These are phyloP conservation scores for Prosopis cineraria DNA, from an alignment of 306 rosid genomes.

Conservation along the genomic window DNA sequence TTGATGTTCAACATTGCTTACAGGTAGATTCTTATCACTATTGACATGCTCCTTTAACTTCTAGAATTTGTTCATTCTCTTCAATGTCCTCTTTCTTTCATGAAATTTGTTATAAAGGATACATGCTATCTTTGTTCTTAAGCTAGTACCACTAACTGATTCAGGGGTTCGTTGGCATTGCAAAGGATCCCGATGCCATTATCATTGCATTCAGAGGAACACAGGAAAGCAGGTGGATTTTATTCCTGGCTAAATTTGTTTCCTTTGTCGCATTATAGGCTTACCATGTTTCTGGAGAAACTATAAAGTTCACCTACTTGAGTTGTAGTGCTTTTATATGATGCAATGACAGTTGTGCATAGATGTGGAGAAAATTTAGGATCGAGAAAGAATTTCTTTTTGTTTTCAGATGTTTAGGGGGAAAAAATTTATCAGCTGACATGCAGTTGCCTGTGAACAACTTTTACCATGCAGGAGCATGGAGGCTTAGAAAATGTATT, in stretches of 20 bases:
- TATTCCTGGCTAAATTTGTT: conserved; percentile 4
- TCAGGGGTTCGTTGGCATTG: conserved; percentile 89
- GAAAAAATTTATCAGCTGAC: not conserved
- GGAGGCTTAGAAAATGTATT: conserved; percentile 22
- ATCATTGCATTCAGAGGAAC: conserved; percentile 97
- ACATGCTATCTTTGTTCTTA: conserved; percentile 23
- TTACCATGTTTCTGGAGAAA: not conserved
- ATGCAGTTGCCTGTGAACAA: conserved; percentile 18
- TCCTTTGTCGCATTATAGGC: conserved; percentile 1
- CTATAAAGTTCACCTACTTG: not conserved
- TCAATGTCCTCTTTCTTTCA: conserved; percentile 18
- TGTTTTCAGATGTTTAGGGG: not conserved
- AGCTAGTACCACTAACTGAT: conserved; percentile 28
- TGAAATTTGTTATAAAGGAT: not conserved
- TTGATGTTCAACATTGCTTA: conserved; percentile 92
- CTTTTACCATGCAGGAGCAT: not conserved
- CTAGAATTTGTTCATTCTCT: not conserved
- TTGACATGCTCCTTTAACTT: conserved; percentile 19
- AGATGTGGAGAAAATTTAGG: conserved; percentile 16
- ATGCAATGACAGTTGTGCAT: not conserved
- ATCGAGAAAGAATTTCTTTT: conserved; percentile 3
- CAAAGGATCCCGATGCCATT: conserved; percentile 74
- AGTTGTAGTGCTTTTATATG: conserved; percentile 1
- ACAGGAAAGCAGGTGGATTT: conserved; percentile 79
- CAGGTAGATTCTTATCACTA: conserved; percentile 57